These are phyloP conservation scores for Graphilbum sp. DNA, from an alignment of 2,329 filamentous ascomycete genomes.

Conservation along the genomic window DNA sequence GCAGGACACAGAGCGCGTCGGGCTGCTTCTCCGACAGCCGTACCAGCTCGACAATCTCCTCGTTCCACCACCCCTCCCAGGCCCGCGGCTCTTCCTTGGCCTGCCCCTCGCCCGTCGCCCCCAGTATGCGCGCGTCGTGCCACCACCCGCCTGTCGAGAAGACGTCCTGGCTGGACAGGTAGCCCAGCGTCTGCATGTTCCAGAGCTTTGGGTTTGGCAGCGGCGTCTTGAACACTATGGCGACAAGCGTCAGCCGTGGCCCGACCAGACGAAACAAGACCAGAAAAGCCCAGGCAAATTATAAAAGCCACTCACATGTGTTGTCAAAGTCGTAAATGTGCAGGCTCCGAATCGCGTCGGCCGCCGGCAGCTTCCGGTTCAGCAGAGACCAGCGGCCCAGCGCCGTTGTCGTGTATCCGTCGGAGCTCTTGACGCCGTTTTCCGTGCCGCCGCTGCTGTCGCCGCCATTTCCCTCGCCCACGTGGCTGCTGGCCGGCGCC, in stretches of 20 bases:
- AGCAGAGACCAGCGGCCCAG: conserved; percentile 73
- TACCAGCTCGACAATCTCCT: conserved; percentile 69
- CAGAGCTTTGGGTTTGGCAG: conserved; percentile 80
- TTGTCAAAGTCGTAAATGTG: conserved; percentile 99
- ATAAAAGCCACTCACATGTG: conserved; percentile 63
- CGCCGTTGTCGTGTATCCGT: conserved; percentile 47
- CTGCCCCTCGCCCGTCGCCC: conserved; percentile 67
- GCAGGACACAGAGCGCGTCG: conserved; percentile 66
- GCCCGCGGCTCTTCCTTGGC: conserved; percentile 67
- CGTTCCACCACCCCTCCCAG: conserved; percentile 96
- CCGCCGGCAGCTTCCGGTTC: conserved; percentile 42
- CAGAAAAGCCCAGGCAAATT: too few relatives aligned
- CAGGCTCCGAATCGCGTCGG: conserved; percentile 56
- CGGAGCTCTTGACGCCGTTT: neutral
- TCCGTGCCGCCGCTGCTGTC: neutral
- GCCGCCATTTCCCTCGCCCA: too few relatives aligned
- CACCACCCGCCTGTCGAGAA: conserved; percentile 88
- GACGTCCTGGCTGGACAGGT: conserved; percentile 56
- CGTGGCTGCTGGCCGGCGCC: neutral
- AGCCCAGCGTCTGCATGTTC: conserved; percentile 61
- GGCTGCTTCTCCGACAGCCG: conserved; percentile 67
- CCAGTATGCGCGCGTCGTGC: conserved; percentile 79
- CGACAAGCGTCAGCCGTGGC: too few relatives aligned
- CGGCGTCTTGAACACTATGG: conserved; percentile 84
- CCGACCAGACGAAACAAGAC: too few relatives aligned